Evolutionary conservation across 2,329 filamentous ascomycete genomes (phyloP).

Genomic region (Bertia moriformis): DNA sequence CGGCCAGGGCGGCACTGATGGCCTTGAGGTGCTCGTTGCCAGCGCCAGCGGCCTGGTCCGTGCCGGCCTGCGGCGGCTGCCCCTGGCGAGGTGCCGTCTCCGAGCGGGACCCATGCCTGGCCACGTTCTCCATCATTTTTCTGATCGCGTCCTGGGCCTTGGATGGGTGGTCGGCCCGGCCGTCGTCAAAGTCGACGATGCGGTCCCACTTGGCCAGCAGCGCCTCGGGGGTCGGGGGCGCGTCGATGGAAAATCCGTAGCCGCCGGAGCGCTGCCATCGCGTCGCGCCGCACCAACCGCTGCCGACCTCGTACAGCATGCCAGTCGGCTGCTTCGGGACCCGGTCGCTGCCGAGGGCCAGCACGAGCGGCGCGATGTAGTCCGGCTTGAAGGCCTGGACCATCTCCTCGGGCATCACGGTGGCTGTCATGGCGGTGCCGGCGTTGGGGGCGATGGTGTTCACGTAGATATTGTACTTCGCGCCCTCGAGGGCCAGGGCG

Average conservation of each 20-base stretch:
- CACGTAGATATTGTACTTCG: slow-evolving; percentile 94
- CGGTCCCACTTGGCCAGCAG: slow-evolving; percentile 62
- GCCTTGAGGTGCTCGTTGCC: slow-evolving; percentile 55
- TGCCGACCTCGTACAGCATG: slow-evolving; percentile 84
- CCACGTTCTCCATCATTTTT: slow-evolving; percentile 68
- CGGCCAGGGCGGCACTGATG: slow-evolving; percentile 63
- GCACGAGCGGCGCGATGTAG: slow-evolving; percentile 86
- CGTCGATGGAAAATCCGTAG: slow-evolving; percentile 79
- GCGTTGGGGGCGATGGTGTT: slow-evolving; percentile 98
- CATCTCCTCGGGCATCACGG: slow-evolving; percentile 90
- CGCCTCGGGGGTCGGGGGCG: slow-evolving; percentile 69
- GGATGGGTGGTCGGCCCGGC: slow-evolving; percentile 72
- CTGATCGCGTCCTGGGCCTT: slow-evolving; percentile 63
- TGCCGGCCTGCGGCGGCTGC: too few relatives aligned
- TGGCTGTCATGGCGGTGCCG: slow-evolving; percentile 85
- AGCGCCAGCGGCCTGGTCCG: slow-evolving; percentile 13
- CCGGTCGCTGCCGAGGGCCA: slow-evolving; percentile 72
- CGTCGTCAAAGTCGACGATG: slow-evolving; percentile 77
- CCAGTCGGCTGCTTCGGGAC: slow-evolving; percentile 72
- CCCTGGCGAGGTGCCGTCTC: not conserved
- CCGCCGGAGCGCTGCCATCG: slow-evolving; percentile 89
- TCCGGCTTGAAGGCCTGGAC: slow-evolving; percentile 99
- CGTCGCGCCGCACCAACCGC: slow-evolving; percentile 81
- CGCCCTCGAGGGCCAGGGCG: slow-evolving; percentile 79
- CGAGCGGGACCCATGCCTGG: slow-evolving; percentile 33